Percentiles rank a stretch among this genome's conserved stretches.
These are phyloP conservation scores for Mycena galericulata DNA, from an alignment of 768 basidiomycete genomes.

Conservation along the genomic window DNA sequence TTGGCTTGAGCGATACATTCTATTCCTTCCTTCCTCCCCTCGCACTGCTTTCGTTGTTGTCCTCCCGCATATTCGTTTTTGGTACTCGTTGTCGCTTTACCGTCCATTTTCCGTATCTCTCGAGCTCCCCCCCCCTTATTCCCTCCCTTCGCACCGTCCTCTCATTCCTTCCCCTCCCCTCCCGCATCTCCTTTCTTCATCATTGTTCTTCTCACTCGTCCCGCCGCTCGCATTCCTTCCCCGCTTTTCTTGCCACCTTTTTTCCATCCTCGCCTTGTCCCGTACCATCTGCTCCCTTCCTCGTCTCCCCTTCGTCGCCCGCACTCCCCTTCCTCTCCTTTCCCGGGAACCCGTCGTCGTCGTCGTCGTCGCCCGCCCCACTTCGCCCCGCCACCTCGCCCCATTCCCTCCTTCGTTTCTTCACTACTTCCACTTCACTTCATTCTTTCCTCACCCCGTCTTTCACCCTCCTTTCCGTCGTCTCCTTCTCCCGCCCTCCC, in stretches of 20 bases:
- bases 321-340: neutral
- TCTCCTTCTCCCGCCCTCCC: no score
- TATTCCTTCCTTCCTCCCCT: no score
- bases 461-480: no score
- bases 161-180: neutral
- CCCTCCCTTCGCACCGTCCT: neutral
- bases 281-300: neutral
- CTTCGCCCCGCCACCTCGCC: no score
- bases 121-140: neutral
- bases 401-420: no score
- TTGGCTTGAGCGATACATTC: constrained; percentile 72
- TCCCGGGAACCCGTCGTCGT: neutral
- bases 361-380: no score
- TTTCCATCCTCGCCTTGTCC: neutral
- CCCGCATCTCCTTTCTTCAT: neutral
- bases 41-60: constrained; percentile 43
- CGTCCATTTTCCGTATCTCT: neutral
- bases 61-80: neutral
- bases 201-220: no score
- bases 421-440: no score
- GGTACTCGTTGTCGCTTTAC: neutral
- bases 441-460: no score
- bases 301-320: no score
- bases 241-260: no score
- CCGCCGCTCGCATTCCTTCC: neutral